A percentile compares a stretch with the other conserved stretches of the same genome.
Evolutionary conservation across 345 rosid genomes (phyloP).

Genomic region (Murraya koenigii): DNA sequence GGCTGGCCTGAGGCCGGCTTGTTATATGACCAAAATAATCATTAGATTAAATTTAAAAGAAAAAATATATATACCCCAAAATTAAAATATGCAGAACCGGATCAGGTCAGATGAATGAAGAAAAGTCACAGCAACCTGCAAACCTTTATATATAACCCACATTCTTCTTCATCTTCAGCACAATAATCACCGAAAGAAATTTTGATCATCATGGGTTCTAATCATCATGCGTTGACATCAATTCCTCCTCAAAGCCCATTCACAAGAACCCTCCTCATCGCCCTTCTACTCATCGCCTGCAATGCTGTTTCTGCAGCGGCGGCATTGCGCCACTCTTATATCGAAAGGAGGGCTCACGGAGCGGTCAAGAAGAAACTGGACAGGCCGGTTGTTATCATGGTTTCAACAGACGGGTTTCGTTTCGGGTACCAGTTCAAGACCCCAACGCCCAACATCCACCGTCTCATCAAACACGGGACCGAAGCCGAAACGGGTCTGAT

Average conservation of each 20-base stretch:
- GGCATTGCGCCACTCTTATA: conserved; percentile 43
- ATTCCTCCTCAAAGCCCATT: conserved; percentile 19
- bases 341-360: conserved; percentile 31
- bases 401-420: conserved; percentile 92
- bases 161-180: too few species aligned
- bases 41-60: too few species aligned
- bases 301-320: conserved; percentile 64
- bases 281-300: conserved; percentile 55
- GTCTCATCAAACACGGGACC: conserved; percentile 78
- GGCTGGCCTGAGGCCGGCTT: too few species aligned
- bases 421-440: conserved; percentile 96
- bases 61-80: too few species aligned
- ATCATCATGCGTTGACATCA: neutral
- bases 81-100: too few species aligned
- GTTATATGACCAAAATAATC: too few species aligned
- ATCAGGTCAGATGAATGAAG: too few species aligned
- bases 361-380: conserved; percentile 50
- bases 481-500: conserved; percentile 84
- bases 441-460: conserved; percentile 61
- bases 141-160: too few species aligned
- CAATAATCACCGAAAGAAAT: too few species aligned
- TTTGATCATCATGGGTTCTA: too few species aligned
- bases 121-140: too few species aligned
- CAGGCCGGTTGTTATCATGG: conserved; percentile 64
- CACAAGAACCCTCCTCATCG: conserved; percentile 42